Conservation (phyloP, 2,329 filamentous ascomycete genomes). For the Aspergillus intermedius region DNA sequence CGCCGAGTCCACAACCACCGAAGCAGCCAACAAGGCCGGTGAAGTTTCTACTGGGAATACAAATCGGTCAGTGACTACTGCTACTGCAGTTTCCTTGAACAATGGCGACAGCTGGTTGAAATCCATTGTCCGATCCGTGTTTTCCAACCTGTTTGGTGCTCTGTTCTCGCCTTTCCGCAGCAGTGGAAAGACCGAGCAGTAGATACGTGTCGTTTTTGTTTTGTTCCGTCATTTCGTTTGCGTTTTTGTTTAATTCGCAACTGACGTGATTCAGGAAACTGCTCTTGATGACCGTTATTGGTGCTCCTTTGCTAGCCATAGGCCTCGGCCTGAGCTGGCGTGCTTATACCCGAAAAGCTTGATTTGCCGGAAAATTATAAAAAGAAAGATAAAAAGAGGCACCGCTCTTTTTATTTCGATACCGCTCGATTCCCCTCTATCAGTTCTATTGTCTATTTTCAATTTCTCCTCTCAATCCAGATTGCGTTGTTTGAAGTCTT, state of each 20-base stretch:
- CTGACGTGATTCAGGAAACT: constrained; percentile 28
- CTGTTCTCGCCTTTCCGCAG: constrained; percentile 36
- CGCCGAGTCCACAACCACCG: constrained; percentile 7
- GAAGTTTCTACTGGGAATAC: constrained; percentile 27
- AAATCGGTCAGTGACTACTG: constrained; percentile 31
- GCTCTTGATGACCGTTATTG: constrained; percentile 26
- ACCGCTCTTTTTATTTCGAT: constrained; percentile 15
- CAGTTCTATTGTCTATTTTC: constrained; percentile 18
- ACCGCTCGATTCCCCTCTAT: constrained; percentile 31
- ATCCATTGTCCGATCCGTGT: constrained; percentile 34
- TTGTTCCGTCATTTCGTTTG: constrained; percentile 10
- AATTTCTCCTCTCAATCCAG: constrained; percentile 15
- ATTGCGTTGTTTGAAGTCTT: constrained; percentile 10
- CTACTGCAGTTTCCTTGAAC: constrained; percentile 31
- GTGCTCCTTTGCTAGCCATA: constrained; percentile 23
- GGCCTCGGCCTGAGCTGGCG: constrained; percentile 23
- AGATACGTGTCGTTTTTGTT: constrained; percentile 11
- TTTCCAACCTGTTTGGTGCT: constrained; percentile 34
- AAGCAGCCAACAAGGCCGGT: constrained; percentile 16
- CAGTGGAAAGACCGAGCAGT: constrained; percentile 23
- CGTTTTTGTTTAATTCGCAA: constrained; percentile 11
- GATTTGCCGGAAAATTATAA: constrained; percentile 4
- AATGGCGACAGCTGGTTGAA: constrained; percentile 36
- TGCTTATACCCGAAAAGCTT: constrained; percentile 19
- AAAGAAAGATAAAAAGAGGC: constrained; percentile 9